Conservation (phyloP, 2,329 filamentous ascomycete genomes). For the Colletotrichum aenigma region DNA sequence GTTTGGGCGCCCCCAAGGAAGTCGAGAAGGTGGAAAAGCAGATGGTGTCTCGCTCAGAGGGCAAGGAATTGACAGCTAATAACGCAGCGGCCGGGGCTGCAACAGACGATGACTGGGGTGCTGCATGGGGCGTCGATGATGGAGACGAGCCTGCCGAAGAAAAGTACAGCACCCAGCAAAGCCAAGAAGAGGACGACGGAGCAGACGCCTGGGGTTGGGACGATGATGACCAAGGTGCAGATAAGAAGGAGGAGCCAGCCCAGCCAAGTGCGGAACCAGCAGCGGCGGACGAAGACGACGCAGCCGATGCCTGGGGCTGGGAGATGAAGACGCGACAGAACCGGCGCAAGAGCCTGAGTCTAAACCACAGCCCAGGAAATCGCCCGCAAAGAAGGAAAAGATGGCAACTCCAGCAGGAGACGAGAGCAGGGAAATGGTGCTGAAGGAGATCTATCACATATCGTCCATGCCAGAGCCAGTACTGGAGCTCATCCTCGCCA, state of each 20-base stretch:
- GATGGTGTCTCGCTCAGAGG: slow-evolving; percentile 70
- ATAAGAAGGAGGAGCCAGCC: slow-evolving; percentile 31
- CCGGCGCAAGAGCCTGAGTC: slow-evolving; percentile 27
- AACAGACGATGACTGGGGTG: slow-evolving; percentile 72
- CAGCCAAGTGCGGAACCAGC: slow-evolving; percentile 11
- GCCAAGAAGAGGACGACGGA: slow-evolving; percentile 42
- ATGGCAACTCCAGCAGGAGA: slow-evolving; percentile 28
- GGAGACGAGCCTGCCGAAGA: slow-evolving; percentile 35
- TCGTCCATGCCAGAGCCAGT: slow-evolving; percentile 86
- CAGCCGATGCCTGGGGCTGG: slow-evolving; percentile 82
- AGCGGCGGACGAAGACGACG: slow-evolving; percentile 48
- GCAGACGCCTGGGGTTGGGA: slow-evolving; percentile 86
- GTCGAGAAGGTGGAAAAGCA: slow-evolving; percentile 89
- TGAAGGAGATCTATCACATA: slow-evolving; percentile 86
- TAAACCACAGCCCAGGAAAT: slow-evolving; percentile 23
- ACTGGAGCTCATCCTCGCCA: slow-evolving; percentile 65
- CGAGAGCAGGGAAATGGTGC: slow-evolving; percentile 68
- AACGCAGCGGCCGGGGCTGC: slow-evolving; percentile 43
- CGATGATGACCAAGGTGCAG: slow-evolving; percentile 60
- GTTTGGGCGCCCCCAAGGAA: slow-evolving; percentile 66
- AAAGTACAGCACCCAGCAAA: slow-evolving; percentile 24
- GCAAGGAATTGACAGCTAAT: slow-evolving; percentile 66
- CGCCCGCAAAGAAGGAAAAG: slow-evolving; percentile 17
- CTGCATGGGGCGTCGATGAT: slow-evolving; percentile 79
- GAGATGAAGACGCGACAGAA: slow-evolving; percentile 63